phyloP scores from a whole-genome alignment of 768 basidiomycete genomes.

The Tephrocybe sp. region DNA sequence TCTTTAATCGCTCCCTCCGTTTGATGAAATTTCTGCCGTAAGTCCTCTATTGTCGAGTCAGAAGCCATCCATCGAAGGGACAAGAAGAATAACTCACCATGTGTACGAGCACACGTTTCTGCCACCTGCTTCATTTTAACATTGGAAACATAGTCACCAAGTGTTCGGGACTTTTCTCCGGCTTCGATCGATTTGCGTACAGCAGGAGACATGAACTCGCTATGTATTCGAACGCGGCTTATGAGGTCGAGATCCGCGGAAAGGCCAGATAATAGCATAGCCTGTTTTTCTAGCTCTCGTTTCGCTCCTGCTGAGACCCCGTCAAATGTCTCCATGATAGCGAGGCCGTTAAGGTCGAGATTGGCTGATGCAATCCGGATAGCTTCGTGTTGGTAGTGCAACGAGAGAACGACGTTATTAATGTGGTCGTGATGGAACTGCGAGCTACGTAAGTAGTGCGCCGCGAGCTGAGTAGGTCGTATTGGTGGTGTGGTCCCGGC shows the following conservation, averaged over 20 bases:
- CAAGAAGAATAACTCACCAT: slow-evolving; percentile 45
- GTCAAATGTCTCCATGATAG: slow-evolving; percentile 69
- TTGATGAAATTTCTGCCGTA: slow-evolving; percentile 51
- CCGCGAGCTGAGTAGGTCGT: slow-evolving; percentile 60
- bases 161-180: slow-evolving; percentile 63
- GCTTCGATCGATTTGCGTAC: slow-evolving; percentile 69
- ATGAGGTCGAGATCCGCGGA: slow-evolving; percentile 74
- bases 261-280: slow-evolving; percentile 55
- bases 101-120: slow-evolving; percentile 63
- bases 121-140: slow-evolving; percentile 80
- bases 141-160: slow-evolving; percentile 79
- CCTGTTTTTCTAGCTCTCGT: slow-evolving; percentile 70
- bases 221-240: slow-evolving; percentile 62
- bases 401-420: slow-evolving; percentile 44
- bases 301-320: slow-evolving; percentile 50
- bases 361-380: slow-evolving; percentile 69
- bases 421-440: slow-evolving; percentile 64
- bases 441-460: slow-evolving; percentile 63
- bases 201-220: slow-evolving; percentile 68
- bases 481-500: slow-evolving; percentile 72
- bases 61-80: background rate
- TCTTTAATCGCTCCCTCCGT: slow-evolving; percentile 50
- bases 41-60: slow-evolving; percentile 45
- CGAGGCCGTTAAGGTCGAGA: slow-evolving; percentile 71
- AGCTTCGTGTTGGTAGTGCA: slow-evolving; percentile 68